Evolutionary conservation across 805 yeast species (phyloP).

Genomic region (Wickerhamomyces kurtzmanii): DNA sequence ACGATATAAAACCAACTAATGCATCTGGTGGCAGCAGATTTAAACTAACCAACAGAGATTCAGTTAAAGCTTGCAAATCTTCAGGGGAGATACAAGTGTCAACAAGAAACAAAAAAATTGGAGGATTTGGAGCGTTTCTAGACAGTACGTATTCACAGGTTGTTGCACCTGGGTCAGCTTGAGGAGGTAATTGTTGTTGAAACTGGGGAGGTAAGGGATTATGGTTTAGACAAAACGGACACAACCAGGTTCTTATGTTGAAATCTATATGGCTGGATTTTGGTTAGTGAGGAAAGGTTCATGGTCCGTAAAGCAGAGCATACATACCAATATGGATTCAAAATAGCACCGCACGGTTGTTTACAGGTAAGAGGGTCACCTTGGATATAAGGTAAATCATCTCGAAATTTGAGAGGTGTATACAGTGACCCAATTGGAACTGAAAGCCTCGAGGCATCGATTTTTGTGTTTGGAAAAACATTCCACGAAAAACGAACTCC

Average conservation of each 20-base stretch:
- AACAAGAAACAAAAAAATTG: conserved; percentile 43
- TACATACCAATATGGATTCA: conserved; percentile 50
- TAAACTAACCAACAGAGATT: conserved; percentile 33
- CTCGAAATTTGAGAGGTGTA: conserved; percentile 45
- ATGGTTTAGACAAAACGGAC: conserved; percentile 43
- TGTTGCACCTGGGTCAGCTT: conserved; percentile 27
- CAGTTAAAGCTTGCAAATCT: conserved; percentile 40
- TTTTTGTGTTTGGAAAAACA: conserved; percentile 41
- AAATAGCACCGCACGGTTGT: conserved; percentile 37
- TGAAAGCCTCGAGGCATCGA: conserved; percentile 39
- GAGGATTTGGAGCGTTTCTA: conserved; percentile 25
- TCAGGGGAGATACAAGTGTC: conserved; percentile 47
- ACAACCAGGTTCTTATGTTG: conserved; percentile 33
- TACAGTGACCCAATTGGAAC: conserved; percentile 49
- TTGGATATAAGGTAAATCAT: conserved; percentile 23
- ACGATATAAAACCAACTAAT: conserved; percentile 46
- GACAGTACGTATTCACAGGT: conserved; percentile 41
- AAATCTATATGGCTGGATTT: conserved; percentile 18
- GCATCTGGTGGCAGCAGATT: conserved; percentile 44
- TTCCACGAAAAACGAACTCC: conserved; percentile 62
- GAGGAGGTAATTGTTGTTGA: conserved; percentile 21
- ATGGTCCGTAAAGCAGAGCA: no score
- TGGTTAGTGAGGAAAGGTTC: no score
- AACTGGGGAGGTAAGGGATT: conserved; percentile 26
- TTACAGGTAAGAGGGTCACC: conserved; percentile 38